A percentile compares a stretch with the other conserved stretches of the same genome.
Evolutionary conservation across 495 filamentous ascomycete genomes (phyloP).

Genomic region (Lentithecium fluviatile): DNA sequence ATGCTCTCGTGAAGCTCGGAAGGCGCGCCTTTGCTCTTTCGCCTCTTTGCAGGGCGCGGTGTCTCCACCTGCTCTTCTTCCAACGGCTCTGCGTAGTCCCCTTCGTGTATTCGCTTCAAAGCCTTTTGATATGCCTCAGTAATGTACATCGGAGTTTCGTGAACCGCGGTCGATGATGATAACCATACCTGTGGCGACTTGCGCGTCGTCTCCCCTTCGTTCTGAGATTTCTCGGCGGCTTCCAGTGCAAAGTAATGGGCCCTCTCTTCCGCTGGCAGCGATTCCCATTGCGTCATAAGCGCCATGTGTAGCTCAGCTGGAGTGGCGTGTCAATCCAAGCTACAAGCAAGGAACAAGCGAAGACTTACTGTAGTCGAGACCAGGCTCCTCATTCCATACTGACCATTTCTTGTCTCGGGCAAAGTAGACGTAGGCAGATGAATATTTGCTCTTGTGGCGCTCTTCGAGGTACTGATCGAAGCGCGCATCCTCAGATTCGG

Average conservation of each 20-base stretch:
- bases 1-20: neutral
- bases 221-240: slow-evolving; percentile 17
- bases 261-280: slow-evolving; percentile 21
- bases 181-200: neutral
- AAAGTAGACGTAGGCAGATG: slow-evolving; percentile 7
- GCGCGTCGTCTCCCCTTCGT: slow-evolving; percentile 6
- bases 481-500: slow-evolving; percentile 1
- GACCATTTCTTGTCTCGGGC: neutral
- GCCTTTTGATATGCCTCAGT: slow-evolving; percentile 8
- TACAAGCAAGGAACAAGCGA: neutral
- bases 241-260: slow-evolving; percentile 16
- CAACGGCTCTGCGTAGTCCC: neutral
- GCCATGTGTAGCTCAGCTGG: slow-evolving; percentile 13
- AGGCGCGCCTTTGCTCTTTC: neutral
- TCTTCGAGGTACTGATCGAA: slow-evolving; percentile 8
- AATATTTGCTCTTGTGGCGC: neutral
- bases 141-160: slow-evolving; percentile 12
- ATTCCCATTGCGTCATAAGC: slow-evolving; percentile 4
- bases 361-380: slow-evolving; percentile 12
- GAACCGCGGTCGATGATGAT: slow-evolving; percentile 4
- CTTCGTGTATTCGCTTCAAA: slow-evolving; percentile 17
- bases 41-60: slow-evolving; percentile 7
- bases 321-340: neutral
- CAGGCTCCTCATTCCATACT: neutral
- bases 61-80: slow-evolving; percentile 3